These are phyloP conservation scores for Cryptococcus deneoformans DNA, from an alignment of 1,284 basidiomycete genomes.

Conservation along the genomic window DNA sequence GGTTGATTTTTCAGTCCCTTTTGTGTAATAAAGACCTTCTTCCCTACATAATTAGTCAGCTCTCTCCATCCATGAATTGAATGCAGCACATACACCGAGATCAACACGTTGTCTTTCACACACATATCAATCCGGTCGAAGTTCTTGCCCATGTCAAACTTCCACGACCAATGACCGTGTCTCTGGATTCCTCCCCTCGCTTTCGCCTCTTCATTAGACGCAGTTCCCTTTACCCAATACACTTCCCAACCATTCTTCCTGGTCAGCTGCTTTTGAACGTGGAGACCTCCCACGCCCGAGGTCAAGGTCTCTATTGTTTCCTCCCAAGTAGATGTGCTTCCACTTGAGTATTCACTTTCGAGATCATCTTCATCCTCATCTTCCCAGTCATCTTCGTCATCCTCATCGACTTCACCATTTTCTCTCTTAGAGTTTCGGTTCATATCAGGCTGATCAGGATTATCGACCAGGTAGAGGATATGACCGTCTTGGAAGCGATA, in stretches of 20 bases:
- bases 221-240: neutral
- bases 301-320: too few relatives aligned
- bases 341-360: too few relatives aligned
- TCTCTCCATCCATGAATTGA: neutral
- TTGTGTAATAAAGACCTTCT: neutral
- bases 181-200: neutral
- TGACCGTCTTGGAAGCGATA: too few relatives aligned
- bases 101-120: constrained; percentile 2
- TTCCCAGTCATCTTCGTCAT: too few relatives aligned
- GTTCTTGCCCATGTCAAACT: neutral
- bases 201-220: neutral
- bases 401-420: too few relatives aligned
- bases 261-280: neutral
- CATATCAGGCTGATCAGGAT: too few relatives aligned
- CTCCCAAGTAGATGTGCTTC: too few relatives aligned
- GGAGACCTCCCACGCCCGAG: too few relatives aligned
- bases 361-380: too few relatives aligned
- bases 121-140: constrained; percentile 1
- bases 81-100: neutral
- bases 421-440: too few relatives aligned
- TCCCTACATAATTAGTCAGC: neutral
- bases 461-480: too few relatives aligned
- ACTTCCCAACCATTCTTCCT: neutral
- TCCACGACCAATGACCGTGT: constrained; percentile 4
- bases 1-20: neutral